Percentiles rank a stretch among this genome's conserved stretches.
phyloP scores from a whole-genome alignment of 148 eudicot species.

The Camellia lanceoleosa region DNA sequence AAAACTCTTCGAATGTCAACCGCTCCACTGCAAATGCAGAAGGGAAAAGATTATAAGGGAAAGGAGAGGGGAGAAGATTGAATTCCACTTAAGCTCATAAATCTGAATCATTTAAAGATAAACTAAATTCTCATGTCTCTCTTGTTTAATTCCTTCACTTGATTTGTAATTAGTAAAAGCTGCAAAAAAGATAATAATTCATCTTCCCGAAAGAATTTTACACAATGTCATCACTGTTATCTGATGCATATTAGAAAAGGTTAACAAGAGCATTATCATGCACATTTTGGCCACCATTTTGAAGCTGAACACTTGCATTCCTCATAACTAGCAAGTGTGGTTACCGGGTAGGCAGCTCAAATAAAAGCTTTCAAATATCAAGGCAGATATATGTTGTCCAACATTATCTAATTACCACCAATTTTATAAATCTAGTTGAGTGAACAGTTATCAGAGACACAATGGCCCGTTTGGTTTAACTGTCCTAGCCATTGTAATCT shows the following conservation, averaged over 20 bases:
- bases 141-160: neutral
- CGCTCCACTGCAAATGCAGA: constrained; percentile 68
- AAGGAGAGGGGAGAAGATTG: neutral
- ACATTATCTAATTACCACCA: neutral
- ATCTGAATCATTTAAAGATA: constrained; percentile 7
- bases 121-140: constrained; percentile 8
- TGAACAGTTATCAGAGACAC: neutral
- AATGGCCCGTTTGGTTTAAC: neutral
- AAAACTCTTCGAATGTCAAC: constrained; percentile 90
- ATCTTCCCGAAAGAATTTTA: neutral
- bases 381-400: neutral
- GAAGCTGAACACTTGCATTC: neutral
- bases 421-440: neutral
- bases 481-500: neutral
- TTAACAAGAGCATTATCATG: neutral
- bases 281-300: neutral
- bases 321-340: neutral
- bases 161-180: neutral
- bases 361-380: constrained; percentile 8
- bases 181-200: neutral
- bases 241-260: neutral
- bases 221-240: neutral
- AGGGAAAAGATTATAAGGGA: constrained; percentile 10
- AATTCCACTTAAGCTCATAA: constrained; percentile 7
- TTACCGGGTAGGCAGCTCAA: neutral